Evolutionary conservation across 2,329 filamentous ascomycete genomes (phyloP), one percentile per base, ranked within the genome.

Genomic region (Eutypa lata): DNA sequence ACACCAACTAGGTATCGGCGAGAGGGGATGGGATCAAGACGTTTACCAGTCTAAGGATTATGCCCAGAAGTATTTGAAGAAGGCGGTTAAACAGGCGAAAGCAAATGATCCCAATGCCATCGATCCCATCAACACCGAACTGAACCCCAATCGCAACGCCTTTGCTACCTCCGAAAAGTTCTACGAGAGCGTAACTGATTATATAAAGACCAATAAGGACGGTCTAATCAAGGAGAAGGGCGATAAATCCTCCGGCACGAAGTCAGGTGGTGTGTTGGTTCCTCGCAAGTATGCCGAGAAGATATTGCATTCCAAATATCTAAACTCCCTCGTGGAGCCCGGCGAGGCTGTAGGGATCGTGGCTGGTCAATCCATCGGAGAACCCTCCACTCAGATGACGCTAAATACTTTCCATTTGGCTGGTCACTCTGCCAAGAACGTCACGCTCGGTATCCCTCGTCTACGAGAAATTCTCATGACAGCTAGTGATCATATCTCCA

Each of bases 371-470:
- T 97, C 93, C 31, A 87, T 99, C 42, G 94, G 94, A 68, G 95
- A 99, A 68, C 94, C 95, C 8, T 97, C 92, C 2, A 99, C 94
- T 11, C 94, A 99, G 71, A 99, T 99, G 95, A 99, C 95, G 7
- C 77, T 99, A 51, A 99, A 99, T 75, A 99, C 95, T 26, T 99
- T 99, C 83, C 94, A 99, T 82, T 90, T 99, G 83, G 94, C 94
- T 71, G 94, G 94, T 67, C 93, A 97, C 78, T 92, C 94, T 19
- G 88, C 94, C 28, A 97, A 97, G 80, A 99, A 99, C 81, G 95
- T 99, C 68, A 99, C 94, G 1, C 83, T 97, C 19, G 94, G 94
- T 90, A 97, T 99, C 67, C 94, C 94, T 54, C 91, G 94, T 74
- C 81, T 99, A 19, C 83, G 94, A 75, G 94, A 99, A 81, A 97